phyloP scores from a whole-genome alignment of 202 grass and related monocot species.

The Brachypodium distachyon region DNA sequence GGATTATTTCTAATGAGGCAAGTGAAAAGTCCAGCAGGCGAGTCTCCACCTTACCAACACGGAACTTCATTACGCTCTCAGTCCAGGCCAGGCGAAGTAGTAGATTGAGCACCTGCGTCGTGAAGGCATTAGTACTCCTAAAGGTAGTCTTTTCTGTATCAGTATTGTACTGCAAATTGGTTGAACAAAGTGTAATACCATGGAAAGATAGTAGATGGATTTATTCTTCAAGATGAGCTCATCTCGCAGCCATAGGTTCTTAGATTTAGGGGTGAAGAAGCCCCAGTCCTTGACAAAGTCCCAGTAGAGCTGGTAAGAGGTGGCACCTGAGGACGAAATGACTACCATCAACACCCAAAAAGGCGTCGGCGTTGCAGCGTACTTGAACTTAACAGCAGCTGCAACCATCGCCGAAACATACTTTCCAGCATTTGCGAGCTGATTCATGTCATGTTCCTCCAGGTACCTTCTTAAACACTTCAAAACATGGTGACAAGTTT shows the following conservation, averaged over 20 bases:
- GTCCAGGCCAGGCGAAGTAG: conserved; percentile 82
- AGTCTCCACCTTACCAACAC: conserved; percentile 27
- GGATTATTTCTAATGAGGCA: conserved; percentile 73
- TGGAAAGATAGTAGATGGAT: conserved; percentile 65
- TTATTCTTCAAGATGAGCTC: conserved; percentile 85
- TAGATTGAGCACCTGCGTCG: conserved; percentile 63
- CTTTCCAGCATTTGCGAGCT: conserved; percentile 80
- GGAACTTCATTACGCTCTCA: conserved; percentile 61
- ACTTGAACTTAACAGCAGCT: conserved; percentile 68
- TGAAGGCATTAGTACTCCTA: conserved; percentile 12
- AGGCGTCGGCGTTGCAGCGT: conserved; percentile 45
- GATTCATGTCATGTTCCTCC: conserved; percentile 72
- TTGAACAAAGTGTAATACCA: conserved; percentile 30
- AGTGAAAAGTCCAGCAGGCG: conserved; percentile 69
- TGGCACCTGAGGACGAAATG: conserved; percentile 52
- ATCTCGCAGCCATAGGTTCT: conserved; percentile 57
- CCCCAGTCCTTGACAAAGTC: conserved; percentile 96
- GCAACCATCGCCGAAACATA: conserved; percentile 89
- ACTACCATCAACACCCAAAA: conserved; percentile 51
- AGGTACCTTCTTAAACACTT: conserved; percentile 86
- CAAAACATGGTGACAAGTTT: background rate
- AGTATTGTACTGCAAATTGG: background rate
- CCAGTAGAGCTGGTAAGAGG: conserved; percentile 91
- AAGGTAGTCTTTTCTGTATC: background rate
- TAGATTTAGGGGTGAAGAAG: conserved; percentile 44